Base-by-base conservation (phyloP, 306 rosid genomes). In the Luffa acutangula region DNA sequence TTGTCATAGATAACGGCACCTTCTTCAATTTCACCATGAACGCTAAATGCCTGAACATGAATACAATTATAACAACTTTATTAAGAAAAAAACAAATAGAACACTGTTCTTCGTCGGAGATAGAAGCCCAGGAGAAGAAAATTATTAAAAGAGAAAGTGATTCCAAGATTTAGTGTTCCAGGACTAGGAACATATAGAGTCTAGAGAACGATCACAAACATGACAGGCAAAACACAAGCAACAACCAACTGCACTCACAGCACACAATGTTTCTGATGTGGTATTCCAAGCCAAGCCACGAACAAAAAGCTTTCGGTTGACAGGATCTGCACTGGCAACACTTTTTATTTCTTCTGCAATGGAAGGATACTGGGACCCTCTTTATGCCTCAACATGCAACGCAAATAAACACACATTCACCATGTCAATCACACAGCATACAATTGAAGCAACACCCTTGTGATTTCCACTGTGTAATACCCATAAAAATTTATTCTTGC, bases 301-400 rank as follows among this genome's bases (percentile, higher is more conserved):
- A 83, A 93, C 97, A 87, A 90, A 93, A 91, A 93, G 97, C 95
- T 87, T 91, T 89, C 97, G 93, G 80, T 88, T 90, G 75, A 79
- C 89, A 82, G 93, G 92, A 88, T 91, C 90, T 31, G 90, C 88
- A 87, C 88, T 88, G 72, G 97, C 94, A 80, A 91, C 83, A 87
- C 89, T 88, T 88, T 87, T 89, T 82, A 93, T 93, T 88, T 89
- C 91, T 85, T 89, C 91, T 81, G 94, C 96, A 86, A 91, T 88
- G 83, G 94, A 85, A 86, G 91, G 93, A 86, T 91, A 83, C 87
- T 84, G 92, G 89, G 91, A 90, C 86, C 95, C 97, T 83, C 97
- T 93, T 88, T 89, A 90, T 87, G 88, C 91, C 87, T 80, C 89
- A 90, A 91, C 97, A 91, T 89, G 91, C 87, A 93, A 92, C 85